Base-by-base conservation (phyloP, 176 grass and related monocot species). In the Leersia perrieri region DNA sequence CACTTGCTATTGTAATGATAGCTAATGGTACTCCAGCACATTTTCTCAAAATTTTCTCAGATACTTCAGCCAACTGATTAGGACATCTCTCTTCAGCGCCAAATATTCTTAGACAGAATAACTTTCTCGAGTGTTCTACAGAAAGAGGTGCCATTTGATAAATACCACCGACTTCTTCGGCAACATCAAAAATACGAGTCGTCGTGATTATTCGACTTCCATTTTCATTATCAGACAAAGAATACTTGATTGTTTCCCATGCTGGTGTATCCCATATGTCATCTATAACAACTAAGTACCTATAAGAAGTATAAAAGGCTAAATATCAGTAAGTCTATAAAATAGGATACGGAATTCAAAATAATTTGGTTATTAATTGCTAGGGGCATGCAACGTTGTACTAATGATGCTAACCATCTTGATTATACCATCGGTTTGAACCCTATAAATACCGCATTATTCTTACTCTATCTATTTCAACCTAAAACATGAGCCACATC, bases 21-120 rank as follows among this genome's bases (percentile, higher is more conserved):
- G 69, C 80, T 32, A 82, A 51, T 0, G 80, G 80, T 1, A 82
- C 69, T 9, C 69, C 80, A 4, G 58, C 80, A 14, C 80, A 82
- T 82, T 42, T 82, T 1, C 2, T 3, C 34, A 82, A 14, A 36
- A 82, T 51, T 0, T 64, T 35, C 2, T 33, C 1, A 16, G 53
- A 61, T n/a, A 71, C 14, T 72, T 31, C 2, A 73, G 1, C 8
- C 57, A 82, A 35, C 1, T 72, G 3, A 23, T 1, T 18, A 11
- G 68, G 36, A 11, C 36, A 63, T 63, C 25, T 63, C 0, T 64
- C 31, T 28, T 64, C 36, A 49, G 0, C 2, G 1, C 63, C 72
- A 68, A 31, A 73, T 49, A 82, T 73, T 64, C 22, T 45, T 2
- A 18, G 4, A 39, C 9, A 13, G 38, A 82, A 82, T 32, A 82